Percentiles rank a stretch among this genome's conserved stretches.
phyloP scores from a whole-genome alignment of 345 rosid genomes.

The Moringa oleifera region DNA sequence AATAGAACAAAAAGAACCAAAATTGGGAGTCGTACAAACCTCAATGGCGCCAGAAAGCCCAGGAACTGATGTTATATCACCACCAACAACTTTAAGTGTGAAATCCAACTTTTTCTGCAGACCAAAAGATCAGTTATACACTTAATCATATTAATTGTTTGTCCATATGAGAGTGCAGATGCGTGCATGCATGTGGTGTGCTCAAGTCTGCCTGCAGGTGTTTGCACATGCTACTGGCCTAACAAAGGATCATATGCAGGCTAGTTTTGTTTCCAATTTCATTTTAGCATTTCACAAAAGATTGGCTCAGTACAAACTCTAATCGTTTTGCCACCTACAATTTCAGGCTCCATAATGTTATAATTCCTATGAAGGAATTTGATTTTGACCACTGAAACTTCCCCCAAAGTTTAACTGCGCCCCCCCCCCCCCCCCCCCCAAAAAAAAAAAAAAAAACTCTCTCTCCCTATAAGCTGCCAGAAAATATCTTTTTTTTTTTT shows the following conservation, averaged over 20 bases:
- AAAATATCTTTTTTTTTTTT: no score
- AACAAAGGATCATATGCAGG: background rate
- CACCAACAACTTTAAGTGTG: constrained; percentile 84
- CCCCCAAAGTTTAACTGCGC: no score
- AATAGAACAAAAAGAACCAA: background rate
- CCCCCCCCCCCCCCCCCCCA: no score
- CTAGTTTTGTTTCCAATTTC: background rate
- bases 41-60: constrained; percentile 84
- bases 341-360: background rate
- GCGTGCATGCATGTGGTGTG: background rate
- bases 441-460: no score
- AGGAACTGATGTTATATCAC: constrained; percentile 88
- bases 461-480: no score
- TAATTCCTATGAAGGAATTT: background rate
- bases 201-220: no score
- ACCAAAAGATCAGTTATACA: constrained; percentile 14
- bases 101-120: constrained; percentile 95
- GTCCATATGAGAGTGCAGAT: background rate
- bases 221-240: background rate
- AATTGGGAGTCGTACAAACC: constrained; percentile 43
- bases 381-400: background rate
- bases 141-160: constrained; percentile 3
- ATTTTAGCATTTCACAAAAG: background rate
- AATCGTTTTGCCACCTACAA: background rate
- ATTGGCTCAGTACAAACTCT: background rate